A percentile compares a stretch with the other conserved stretches of the same genome.
These are phyloP conservation scores for Candida gigantensis DNA, from an alignment of 1,139 yeast genomes.

Conservation along the genomic window DNA sequence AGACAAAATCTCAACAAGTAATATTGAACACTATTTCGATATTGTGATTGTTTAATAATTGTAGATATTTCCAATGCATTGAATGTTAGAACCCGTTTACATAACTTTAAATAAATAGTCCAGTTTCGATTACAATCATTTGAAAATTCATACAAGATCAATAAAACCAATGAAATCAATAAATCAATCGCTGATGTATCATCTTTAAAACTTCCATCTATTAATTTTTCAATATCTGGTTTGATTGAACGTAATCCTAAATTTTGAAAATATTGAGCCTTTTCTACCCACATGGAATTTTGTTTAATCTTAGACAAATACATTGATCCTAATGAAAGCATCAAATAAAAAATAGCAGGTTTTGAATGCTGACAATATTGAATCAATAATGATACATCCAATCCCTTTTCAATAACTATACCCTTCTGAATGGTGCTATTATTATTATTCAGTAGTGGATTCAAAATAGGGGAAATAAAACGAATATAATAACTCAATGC, in stretches of 20 bases:
- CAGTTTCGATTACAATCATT: conserved; percentile 29
- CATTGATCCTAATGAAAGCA: conserved; percentile 28
- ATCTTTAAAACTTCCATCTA: conserved; percentile 6
- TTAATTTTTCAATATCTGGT: conserved; percentile 12
- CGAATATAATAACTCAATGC: conserved; percentile 29
- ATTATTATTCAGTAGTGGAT: conserved; percentile 24
- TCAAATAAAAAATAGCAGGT: conserved; percentile 25
- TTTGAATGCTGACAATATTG: conserved; percentile 28
- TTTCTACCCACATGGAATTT: conserved; percentile 20
- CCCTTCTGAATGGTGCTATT: conserved; percentile 7
- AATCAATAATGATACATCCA: conserved; percentile 23
- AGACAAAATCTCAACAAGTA: conserved; percentile 26
- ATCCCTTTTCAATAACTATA: conserved; percentile 26
- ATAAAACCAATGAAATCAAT: conserved; percentile 24
- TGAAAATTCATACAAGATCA: conserved; percentile 31
- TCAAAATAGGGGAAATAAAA: conserved; percentile 29
- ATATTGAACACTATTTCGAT: conserved; percentile 19
- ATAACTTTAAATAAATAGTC: conserved; percentile 24
- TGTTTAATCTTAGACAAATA: conserved; percentile 23
- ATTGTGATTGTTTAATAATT: conserved; percentile 4
- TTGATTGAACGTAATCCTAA: conserved; percentile 19
- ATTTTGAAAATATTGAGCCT: conserved; percentile 20
- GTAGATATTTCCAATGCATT: conserved; percentile 18
- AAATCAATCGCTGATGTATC: conserved; percentile 17
- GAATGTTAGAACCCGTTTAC: conserved; percentile 22